These are phyloP conservation scores for Cucumis hystrix DNA, from an alignment of 306 rosid genomes.

Conservation along the genomic window DNA sequence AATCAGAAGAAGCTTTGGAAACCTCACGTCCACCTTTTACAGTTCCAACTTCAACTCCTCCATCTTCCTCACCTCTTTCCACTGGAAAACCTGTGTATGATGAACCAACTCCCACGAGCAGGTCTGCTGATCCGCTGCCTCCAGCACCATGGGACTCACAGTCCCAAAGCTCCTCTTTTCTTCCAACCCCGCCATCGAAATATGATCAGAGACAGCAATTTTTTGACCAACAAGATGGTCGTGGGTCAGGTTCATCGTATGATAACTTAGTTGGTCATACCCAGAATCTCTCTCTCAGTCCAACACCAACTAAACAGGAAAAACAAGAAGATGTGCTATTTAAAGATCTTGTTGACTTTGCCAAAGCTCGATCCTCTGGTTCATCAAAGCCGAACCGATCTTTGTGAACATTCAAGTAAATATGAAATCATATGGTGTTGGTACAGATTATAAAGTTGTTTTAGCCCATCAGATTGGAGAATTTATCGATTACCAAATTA, in stretches of 20 bases:
- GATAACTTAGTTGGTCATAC: conserved; percentile 70
- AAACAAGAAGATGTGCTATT: conserved; percentile 75
- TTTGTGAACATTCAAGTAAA: conserved; percentile 21
- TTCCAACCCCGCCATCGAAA: conserved; percentile 78
- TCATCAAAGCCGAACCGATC: conserved; percentile 61
- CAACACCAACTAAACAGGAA: conserved; percentile 44
- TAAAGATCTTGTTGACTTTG: conserved; percentile 77
- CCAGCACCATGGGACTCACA: conserved; percentile 62
- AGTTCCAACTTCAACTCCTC: conserved; percentile 24
- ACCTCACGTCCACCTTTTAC: conserved; percentile 28
- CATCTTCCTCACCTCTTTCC: conserved; percentile 32
- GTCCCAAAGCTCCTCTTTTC: conserved; percentile 16
- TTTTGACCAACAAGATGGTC: conserved; percentile 40
- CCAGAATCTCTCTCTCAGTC: conserved; percentile 55
- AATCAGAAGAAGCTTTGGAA: conserved; percentile 30
- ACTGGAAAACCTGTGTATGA: conserved; percentile 43
- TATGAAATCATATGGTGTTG: not conserved
- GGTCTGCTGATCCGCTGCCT: conserved; percentile 44
- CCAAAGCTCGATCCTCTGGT: conserved; percentile 71
- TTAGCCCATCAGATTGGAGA: conserved; percentile 2
- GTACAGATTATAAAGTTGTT: conserved; percentile 3
- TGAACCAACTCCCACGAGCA: conserved; percentile 42
- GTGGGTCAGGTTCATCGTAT: conserved; percentile 46
- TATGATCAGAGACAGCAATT: conserved; percentile 68
- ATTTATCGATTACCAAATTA: not conserved